Base-by-base conservation (phyloP, 2,329 filamentous ascomycete species). In the Cryphonectria naterciae region DNA sequence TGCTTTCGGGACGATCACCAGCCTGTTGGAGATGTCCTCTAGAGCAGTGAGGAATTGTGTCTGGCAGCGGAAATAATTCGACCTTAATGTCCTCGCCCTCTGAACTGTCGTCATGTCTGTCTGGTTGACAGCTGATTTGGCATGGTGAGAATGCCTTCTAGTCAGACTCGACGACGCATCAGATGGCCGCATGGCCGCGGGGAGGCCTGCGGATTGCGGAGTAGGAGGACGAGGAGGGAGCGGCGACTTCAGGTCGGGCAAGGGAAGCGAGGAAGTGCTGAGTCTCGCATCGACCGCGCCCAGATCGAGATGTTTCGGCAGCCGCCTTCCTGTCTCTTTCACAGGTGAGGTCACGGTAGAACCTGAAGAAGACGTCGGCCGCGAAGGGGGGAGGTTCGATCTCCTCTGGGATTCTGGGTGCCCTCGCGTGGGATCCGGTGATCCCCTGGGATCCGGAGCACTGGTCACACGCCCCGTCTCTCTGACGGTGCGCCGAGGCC, bases 21-120 rank as follows among this genome's bases (percentile, higher is more conserved):
- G 83, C n/a, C 93, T 89, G 77, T 94, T 95, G 2, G 93, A 96
- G 68, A 96, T 95, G 74, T 92, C 91, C 79, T 95, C 92, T 22
- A 96, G 85, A 1, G 93, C 93, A 4, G 90, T 92, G 72, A 96
- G 79, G 77, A 96, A 95, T 75, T 93, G 91, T 0, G 92, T 95
- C 80, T 96, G 88, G 72, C 90, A 93, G 68, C 92, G 86, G 78
- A 95, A 96, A 79, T 96, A 96, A 79, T 96, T 93, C 72, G 94
- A 92, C 69, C 92, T 85, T 72, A 96, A 79, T 13, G 94, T 81
- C 65, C 90, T 89, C n/a, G 89, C 87, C 78, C 93, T 93, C 78
- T 95, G 91, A 15, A 84, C 80, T 5, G 83, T 79, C 1, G 89
- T 89, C 77, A 95, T 82, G 32, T 91, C 87, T n/a, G 85, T 86